Base-by-base conservation (phyloP, 208 protist species). In the Wallacemonas collosoma region DNA sequence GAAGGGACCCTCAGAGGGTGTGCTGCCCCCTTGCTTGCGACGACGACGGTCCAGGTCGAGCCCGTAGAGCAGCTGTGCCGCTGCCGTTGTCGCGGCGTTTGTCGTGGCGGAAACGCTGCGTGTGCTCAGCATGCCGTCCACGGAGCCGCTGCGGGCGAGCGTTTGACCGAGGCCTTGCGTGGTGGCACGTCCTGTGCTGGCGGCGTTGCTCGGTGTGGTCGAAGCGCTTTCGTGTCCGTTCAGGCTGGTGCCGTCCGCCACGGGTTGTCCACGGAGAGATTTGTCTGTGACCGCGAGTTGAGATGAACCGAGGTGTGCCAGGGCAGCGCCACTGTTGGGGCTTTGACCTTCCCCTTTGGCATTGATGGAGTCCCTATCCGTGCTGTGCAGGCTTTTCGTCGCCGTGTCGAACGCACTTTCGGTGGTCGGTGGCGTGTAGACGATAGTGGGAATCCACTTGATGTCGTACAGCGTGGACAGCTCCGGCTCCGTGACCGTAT, bases 401-500 rank as follows among this genome's bases (percentile, higher is more conserved):
- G 60, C 60, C 6, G 60, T 41, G 26, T 65, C 60, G n/a, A 65
- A 65, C 11, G 60, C 60, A n/a, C 60, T 51, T 47, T 54, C 38
- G 2, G 71, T 57, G 43, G 66, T 36, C 1, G 87, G 82, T 48
- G 89, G 89, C 15, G 80, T 84, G 73, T 89, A 94, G 8, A 96
- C 82, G 55, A 96, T 91, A 4, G 91, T 96, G 8, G 91, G 91
- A 55, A 94, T 88, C 86, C 89, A 96, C 54, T 67, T 71, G 7
- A 96, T 85, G 12, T 88, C 84, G 73, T 88, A 96, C 43, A 93
- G 75, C 11, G 76, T 76, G 1, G 89, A 86, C 43, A 96, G 81
- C 74, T 94, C 87, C n/a, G 89, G 89, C 70, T 96, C 89, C 9
- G 87, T 79, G 38, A 96, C 89, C 51, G 77, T 77, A 66, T 94